Evolutionary conservation across 1,284 basidiomycete genomes (phyloP).

Genomic region (Trichosporon faecale): DNA sequence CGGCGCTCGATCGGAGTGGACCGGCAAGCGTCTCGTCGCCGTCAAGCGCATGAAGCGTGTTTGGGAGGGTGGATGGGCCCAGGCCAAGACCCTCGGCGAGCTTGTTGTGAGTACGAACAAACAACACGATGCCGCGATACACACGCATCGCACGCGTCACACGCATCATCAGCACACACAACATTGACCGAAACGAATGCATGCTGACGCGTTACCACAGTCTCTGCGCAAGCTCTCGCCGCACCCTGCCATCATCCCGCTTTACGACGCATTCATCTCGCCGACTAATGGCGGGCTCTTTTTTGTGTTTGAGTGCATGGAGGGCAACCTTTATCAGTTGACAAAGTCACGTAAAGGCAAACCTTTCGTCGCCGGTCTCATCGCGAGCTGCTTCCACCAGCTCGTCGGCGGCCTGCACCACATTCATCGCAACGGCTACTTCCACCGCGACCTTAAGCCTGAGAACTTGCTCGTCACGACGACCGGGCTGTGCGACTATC

Average conservation of each 20-base stretch:
- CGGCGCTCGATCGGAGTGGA: slow-evolving; percentile 83
- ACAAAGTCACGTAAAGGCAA: slow-evolving; percentile 95
- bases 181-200: background rate
- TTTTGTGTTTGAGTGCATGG: slow-evolving; percentile 99
- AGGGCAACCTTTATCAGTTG: slow-evolving; percentile 98
- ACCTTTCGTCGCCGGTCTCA: slow-evolving; percentile 88
- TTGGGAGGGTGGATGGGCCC: slow-evolving; percentile 96
- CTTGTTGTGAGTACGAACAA: slow-evolving; percentile 66
- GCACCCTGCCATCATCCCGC: slow-evolving; percentile 95
- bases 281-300: slow-evolving; percentile 92
- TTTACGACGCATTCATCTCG: slow-evolving; percentile 97
- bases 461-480: slow-evolving; percentile 99
- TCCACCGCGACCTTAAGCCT: slow-evolving; percentile 99
- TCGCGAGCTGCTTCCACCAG: slow-evolving; percentile 92
- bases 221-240: slow-evolving; percentile 89
- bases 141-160: background rate
- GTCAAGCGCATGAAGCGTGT: slow-evolving; percentile 98
- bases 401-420: slow-evolving; percentile 87
- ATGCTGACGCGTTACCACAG: slow-evolving; percentile 53
- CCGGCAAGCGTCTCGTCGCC: slow-evolving; percentile 89
- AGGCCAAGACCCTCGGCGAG: slow-evolving; percentile 92
- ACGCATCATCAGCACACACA: background rate
- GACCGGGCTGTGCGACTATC: slow-evolving; percentile 91
- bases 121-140: background rate
- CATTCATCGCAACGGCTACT: slow-evolving; percentile 89